Evolutionary conservation across 495 filamentous ascomycete species (phyloP).

Genomic region (Aspergillus sparsus): DNA sequence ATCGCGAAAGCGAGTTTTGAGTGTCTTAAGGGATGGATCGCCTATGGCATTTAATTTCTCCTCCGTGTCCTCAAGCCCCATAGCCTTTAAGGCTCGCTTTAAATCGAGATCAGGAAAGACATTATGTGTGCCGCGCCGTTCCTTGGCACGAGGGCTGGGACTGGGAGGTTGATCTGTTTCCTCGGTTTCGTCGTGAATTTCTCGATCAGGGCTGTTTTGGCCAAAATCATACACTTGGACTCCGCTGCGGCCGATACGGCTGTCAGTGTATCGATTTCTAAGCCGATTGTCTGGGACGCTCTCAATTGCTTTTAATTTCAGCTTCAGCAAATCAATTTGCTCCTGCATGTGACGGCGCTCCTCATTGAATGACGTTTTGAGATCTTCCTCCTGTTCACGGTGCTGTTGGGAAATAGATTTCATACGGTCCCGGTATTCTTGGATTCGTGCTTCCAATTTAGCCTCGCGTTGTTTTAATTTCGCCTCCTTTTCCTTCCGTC

Average conservation of each 20-base stretch:
- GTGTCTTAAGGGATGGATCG: conserved; percentile 31
- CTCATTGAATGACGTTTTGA: conserved; percentile 36
- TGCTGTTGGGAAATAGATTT: conserved; percentile 40
- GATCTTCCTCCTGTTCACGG: conserved; percentile 40
- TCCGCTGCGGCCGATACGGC: conserved; percentile 37
- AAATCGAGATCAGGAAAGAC: conserved; percentile 31
- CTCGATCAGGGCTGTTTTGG: conserved; percentile 27
- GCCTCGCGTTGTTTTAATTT: conserved; percentile 50
- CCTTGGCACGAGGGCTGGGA: conserved; percentile 45
- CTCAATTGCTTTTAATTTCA: conserved; percentile 32
- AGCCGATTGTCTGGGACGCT: conserved; percentile 29
- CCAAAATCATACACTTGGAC: conserved; percentile 39
- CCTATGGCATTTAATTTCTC: conserved; percentile 36
- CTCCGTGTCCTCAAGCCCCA: conserved; percentile 31
- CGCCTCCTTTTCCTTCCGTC: conserved; percentile 54
- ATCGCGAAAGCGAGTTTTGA: conserved; percentile 16
- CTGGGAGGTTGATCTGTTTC: conserved; percentile 43
- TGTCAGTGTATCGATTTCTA: conserved; percentile 32
- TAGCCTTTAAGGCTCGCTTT: conserved; percentile 29
- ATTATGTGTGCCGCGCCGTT: conserved; percentile 28
- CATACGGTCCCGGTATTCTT: conserved; percentile 47
- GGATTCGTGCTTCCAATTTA: conserved; percentile 48
- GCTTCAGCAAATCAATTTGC: conserved; percentile 38
- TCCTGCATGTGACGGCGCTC: conserved; percentile 40
- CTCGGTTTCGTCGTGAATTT: conserved; percentile 35